phyloP scores from a whole-genome alignment of 2,329 filamentous ascomycete species.

The Calonectria multiphialidica region DNA sequence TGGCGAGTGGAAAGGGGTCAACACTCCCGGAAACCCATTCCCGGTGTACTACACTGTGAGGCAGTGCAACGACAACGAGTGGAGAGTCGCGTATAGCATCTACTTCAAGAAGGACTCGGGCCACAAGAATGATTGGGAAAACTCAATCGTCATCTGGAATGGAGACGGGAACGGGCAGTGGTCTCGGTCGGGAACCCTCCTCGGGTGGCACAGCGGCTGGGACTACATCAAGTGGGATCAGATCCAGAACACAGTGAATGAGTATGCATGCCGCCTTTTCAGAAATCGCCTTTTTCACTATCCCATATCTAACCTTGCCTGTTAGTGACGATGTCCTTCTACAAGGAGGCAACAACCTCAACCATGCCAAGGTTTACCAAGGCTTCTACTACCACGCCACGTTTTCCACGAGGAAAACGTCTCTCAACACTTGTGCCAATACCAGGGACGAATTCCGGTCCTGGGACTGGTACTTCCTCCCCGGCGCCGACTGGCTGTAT shows the following conservation, averaged over 20 bases:
- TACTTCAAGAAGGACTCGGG: slow-evolving; percentile 43
- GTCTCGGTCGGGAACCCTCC: slow-evolving; percentile 25
- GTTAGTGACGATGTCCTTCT: slow-evolving; percentile 6
- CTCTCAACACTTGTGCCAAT: slow-evolving; percentile 14
- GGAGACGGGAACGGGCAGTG: slow-evolving; percentile 28
- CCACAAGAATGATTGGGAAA: slow-evolving; percentile 41
- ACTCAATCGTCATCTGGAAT: slow-evolving; percentile 35
- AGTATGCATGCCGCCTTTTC: slow-evolving; percentile 10
- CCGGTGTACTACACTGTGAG: slow-evolving; percentile 32
- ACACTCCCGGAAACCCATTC: slow-evolving; percentile 18
- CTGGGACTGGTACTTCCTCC: slow-evolving; percentile 24
- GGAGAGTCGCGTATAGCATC: slow-evolving; percentile 39
- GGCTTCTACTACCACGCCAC: slow-evolving; percentile 24
- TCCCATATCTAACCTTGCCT: not conserved
- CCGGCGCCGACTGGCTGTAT: slow-evolving; percentile 5
- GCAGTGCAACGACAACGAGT: slow-evolving; percentile 30
- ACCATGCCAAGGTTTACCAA: slow-evolving; percentile 25
- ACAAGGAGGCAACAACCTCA: slow-evolving; percentile 15
- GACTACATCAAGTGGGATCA: slow-evolving; percentile 31
- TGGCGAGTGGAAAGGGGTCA: slow-evolving; percentile 14
- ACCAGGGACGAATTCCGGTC: slow-evolving; percentile 20
- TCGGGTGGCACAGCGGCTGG: slow-evolving; percentile 7
- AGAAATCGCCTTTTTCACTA: not conserved
- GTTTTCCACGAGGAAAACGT: slow-evolving; percentile 20
- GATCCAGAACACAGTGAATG: slow-evolving; percentile 36